These are phyloP conservation scores for Citrus cavaleriei DNA, from an alignment of 345 rosid genomes.

Conservation along the genomic window DNA sequence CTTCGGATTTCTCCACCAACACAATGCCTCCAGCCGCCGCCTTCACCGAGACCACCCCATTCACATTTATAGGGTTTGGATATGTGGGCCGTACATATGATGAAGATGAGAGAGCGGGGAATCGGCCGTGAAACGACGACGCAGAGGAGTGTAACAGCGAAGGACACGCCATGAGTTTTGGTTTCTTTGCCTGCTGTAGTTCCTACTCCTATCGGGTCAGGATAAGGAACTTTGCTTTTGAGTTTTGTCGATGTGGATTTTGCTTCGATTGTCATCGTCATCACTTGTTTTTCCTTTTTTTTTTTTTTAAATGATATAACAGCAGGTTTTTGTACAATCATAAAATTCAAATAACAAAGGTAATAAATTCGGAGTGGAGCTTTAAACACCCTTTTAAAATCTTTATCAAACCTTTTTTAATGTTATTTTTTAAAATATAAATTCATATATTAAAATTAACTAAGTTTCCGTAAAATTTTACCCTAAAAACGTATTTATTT, in stretches of 20 bases:
- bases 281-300: too few species aligned
- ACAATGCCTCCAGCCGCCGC: conserved; percentile 46
- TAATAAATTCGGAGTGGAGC: too few species aligned
- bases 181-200: neutral
- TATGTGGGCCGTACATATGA: conserved; percentile 27
- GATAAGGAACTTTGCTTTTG: neutral
- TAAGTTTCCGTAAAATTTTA: too few species aligned
- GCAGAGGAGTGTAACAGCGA: conserved; percentile 49
- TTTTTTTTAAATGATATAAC: too few species aligned
- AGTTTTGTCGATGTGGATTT: too few species aligned
- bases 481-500: too few species aligned
- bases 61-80: conserved; percentile 24
- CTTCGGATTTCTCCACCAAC: conserved; percentile 79
- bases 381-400: too few species aligned
- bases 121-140: conserved; percentile 57
- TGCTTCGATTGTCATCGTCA: too few species aligned
- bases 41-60: conserved; percentile 41
- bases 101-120: conserved; percentile 31
- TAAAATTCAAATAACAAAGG: too few species aligned
- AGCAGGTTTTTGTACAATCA: neutral
- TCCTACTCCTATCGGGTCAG: neutral
- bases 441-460: too few species aligned
- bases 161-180: conserved; percentile 40
- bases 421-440: too few species aligned
- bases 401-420: too few species aligned